Evolutionary conservation across 1,284 basidiomycete species (phyloP), one percentile per base, ranked within the genome.

Genomic region (Irpex sp.): DNA sequence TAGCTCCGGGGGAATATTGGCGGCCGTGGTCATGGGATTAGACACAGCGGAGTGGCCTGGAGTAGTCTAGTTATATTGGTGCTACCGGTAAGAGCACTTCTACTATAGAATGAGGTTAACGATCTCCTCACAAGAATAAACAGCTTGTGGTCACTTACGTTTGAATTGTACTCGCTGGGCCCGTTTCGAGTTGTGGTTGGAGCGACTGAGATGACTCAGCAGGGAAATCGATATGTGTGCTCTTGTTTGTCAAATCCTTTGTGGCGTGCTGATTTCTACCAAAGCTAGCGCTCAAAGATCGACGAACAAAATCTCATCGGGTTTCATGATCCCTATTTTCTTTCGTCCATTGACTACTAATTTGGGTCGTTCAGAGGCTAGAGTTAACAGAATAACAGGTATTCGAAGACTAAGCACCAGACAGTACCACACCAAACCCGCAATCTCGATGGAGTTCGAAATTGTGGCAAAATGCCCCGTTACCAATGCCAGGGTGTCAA

Each of bases 381-480:
- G 11, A 36, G 36, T 31, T 31, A 56, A 15, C 8, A 52, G 8
- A 9, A 9, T 52, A 17, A 9, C 49, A 52, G 36, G 26, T 13
- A 31, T 13, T 36, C 26, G 34, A 37, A 11, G 13, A 11, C 31
- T 2, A 11, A 31, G 54, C 13, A 13, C 19, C 17, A 37, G 11
- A 13, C 19, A 31, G 11, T 9, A 31, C 11, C 8, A 36, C 34
- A 56, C 54, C 11, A 36, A 31, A 8, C 31, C 34, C 31, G 51
- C 37, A 52, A 21, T 52, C n/a, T 9, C 49, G 8, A 93, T 93
- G 87, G 81, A 93, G 68, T 94, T 93, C 69, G 85, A 93, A 73
- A 80, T 93, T 15, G 75, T 94, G 60, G 91, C 91, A 63, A 85
- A 81, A 80, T 94, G 92, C 71, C 79, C 81, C 49, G 93, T 89